Conservation (phyloP, 192 early-diverging fungal genomes). For the Anaeromyces robustus region DNA sequence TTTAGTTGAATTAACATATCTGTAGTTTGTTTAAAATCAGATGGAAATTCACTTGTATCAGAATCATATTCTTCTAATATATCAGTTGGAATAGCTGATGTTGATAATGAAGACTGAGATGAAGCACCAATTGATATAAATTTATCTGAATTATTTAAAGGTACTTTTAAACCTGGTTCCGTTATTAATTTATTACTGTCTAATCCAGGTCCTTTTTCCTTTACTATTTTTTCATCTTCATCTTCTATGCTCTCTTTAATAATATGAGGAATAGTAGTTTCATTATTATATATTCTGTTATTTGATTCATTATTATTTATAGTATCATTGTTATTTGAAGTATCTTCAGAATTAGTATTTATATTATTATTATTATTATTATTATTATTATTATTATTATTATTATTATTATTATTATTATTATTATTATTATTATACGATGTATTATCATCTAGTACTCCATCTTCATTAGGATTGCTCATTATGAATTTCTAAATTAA, state of each 20-base stretch:
- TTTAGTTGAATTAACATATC: neutral
- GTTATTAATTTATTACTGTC: neutral
- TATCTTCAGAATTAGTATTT: neutral
- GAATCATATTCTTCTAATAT: neutral
- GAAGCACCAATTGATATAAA: neutral
- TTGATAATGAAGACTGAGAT: neutral
- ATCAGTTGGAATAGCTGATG: neutral
- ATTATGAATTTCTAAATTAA: too few relatives aligned
- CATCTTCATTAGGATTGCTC: too few relatives aligned
- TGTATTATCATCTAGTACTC: too few relatives aligned
- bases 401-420: too few relatives aligned
- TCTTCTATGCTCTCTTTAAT: neutral
- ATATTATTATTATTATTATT: too few relatives aligned
- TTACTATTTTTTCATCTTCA: neutral
- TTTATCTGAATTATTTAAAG: neutral
- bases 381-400: too few relatives aligned
- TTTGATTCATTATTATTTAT: too few relatives aligned
- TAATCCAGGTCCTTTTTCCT: neutral
- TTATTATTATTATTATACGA: neutral
- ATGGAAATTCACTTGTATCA: neutral
- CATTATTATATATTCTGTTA: neutral
- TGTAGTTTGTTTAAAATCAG: neutral
- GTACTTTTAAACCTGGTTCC: neutral
- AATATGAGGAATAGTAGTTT: neutral
- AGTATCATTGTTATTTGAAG: too few relatives aligned